Conservation (phyloP, 176 grass and related monocot genomes). For the Eleusine indica region DNA sequence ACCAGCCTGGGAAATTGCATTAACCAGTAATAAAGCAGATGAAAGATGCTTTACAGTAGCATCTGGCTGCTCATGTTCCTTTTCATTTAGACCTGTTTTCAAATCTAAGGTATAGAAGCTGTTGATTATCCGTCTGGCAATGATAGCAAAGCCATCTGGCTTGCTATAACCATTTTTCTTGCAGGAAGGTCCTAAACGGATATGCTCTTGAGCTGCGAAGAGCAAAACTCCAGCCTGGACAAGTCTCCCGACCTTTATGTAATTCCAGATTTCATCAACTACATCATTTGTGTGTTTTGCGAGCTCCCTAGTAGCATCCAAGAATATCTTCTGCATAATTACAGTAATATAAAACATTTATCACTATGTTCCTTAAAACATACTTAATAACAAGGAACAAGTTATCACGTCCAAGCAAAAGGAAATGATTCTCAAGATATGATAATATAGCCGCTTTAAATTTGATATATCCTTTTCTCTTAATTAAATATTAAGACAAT, state of each 20-base stretch:
- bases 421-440: not conserved
- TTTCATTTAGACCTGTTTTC: not conserved
- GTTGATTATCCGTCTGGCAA: not conserved
- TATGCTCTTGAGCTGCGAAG: not conserved
- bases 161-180: not conserved
- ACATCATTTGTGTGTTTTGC: constrained; percentile 5
- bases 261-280: not conserved
- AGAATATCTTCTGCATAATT: not conserved
- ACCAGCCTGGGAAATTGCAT: not conserved
- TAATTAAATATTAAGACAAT: not conserved
- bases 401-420: not conserved
- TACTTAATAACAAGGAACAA: not conserved
- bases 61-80: not conserved
- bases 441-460: not conserved
- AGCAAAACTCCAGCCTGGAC: not conserved
- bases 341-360: not conserved
- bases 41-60: not conserved
- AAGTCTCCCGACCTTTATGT: not conserved
- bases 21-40: not conserved
- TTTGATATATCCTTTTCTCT: not conserved
- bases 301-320: not conserved
- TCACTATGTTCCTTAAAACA: not conserved
- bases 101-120: not conserved
- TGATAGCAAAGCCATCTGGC: not conserved
- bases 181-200: not conserved